phyloP scores from a whole-genome alignment of 805 yeast genomes.

The Cyberlindnera lachancei region DNA sequence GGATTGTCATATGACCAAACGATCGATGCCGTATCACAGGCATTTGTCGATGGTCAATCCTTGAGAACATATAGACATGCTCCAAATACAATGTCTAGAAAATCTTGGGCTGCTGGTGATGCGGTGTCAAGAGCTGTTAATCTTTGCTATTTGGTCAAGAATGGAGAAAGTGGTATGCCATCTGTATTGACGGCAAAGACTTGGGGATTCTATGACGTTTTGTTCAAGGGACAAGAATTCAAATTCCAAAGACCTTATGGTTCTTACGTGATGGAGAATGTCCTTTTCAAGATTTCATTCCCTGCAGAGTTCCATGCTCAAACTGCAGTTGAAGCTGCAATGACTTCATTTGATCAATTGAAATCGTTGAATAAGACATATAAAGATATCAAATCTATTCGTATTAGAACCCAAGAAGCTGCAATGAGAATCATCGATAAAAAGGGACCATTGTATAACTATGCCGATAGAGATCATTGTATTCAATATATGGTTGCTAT shows the following conservation, averaged over 20 bases:
- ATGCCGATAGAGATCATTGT: constrained; percentile 61
- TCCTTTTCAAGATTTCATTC: constrained; percentile 52
- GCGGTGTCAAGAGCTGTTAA: constrained; percentile 54
- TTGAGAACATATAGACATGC: constrained; percentile 58
- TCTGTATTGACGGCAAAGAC: constrained; percentile 48
- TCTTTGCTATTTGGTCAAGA: constrained; percentile 42
- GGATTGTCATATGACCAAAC: constrained; percentile 45
- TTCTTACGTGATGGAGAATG: constrained; percentile 57
- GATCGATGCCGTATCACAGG: constrained; percentile 48
- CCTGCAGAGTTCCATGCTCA: constrained; percentile 65
- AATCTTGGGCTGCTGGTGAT: constrained; percentile 66
- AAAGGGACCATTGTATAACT: constrained; percentile 51
- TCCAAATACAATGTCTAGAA: constrained; percentile 55
- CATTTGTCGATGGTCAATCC: constrained; percentile 54
- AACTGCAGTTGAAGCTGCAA: constrained; percentile 55
- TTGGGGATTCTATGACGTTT: constrained; percentile 61
- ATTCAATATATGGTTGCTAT: constrained; percentile 58
- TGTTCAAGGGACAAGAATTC: constrained; percentile 45
- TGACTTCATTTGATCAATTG: constrained; percentile 34
- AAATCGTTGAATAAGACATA: constrained; percentile 33
- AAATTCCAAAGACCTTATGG: constrained; percentile 47
- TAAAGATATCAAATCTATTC: constrained; percentile 41
- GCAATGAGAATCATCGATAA: constrained; percentile 55
- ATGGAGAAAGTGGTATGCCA: constrained; percentile 50
- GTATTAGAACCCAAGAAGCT: constrained; percentile 53